Evolutionary conservation across 208 protist species (phyloP), one percentile per base, ranked within the genome.

Genomic region (Trypanosoma caninum): DNA sequence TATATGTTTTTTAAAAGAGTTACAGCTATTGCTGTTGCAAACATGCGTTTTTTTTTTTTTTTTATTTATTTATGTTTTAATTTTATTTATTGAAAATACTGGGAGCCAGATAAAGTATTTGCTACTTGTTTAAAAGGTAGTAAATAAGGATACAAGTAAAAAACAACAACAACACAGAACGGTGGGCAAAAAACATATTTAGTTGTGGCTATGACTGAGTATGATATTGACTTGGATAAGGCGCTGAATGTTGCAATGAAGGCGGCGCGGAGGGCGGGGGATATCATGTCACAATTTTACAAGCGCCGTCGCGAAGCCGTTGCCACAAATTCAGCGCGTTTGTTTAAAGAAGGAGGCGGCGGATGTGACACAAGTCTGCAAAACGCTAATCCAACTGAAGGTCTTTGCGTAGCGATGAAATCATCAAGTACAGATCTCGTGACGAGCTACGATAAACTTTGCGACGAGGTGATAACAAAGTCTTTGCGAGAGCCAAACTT

Each of bases 391-490:
- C 6, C 34, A 9, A 18, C 23, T 22, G 41, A 50, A 2, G 18
- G 57, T 16, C 59, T 82, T 3, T 44, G 56, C 30, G 35, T 68
- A 3, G 53, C 76, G 23, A 37, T 46, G 1, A 82, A 87, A 52
- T 54, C 42, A 3, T 60, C 50, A 16, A 23, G 51, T 27, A 77
- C 62, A 14, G 79, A 84, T 47, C 65, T 88, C n/a, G 76, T 84
- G 16, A 84, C 81, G 41, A 42, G 74, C 50, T 82, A 79, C 62
- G 62, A 80, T 52, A 76, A 62, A 37, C 59, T 66, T 37, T 86
- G 78, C 40, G 75, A 83, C 23, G 79, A 69, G 14, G 57, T 57
- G 13, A 79, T 88, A 3, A 70, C 52, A 9, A 58, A 42, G 27
- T 59, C 66, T 14, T 45, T 89, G 28, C 34, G 57, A 27, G 51